Percentiles rank a stretch among this genome's conserved stretches.
Evolutionary conservation across 306 rosid genomes (phyloP).

Genomic region (Cicer chorassanicum): DNA sequence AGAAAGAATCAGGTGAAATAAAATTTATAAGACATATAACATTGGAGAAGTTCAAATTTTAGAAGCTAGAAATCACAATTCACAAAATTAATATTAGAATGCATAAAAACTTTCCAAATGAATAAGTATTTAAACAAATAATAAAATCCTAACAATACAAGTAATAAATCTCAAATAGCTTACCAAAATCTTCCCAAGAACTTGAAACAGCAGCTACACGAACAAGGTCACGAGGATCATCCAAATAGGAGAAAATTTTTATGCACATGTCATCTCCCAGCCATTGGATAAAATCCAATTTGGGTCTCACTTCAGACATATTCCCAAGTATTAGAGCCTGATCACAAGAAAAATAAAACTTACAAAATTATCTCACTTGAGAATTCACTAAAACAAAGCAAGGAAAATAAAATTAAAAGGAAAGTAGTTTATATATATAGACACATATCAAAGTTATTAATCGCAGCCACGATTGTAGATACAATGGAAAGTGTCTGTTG

Average conservation of each 20-base stretch:
- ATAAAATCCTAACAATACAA: conserved; percentile 15
- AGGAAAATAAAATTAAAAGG: background rate
- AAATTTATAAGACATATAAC: conserved; percentile 15
- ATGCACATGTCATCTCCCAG: conserved; percentile 60
- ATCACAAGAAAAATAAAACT: background rate
- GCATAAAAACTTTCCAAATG: background rate
- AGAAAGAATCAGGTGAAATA: background rate
- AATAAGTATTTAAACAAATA: background rate
- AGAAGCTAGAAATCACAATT: conserved; percentile 22
- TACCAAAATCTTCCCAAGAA: conserved; percentile 65
- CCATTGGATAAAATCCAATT: conserved; percentile 52
- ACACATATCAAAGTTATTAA: too few species aligned
- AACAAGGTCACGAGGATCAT: conserved; percentile 69
- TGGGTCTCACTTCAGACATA: conserved; percentile 50
- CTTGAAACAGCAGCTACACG: conserved; percentile 57
- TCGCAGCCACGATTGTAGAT: background rate
- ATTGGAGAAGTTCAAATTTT: conserved; percentile 10
- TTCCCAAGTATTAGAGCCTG: conserved; percentile 40
- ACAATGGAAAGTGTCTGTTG: background rate
- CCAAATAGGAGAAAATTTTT: conserved; percentile 59
- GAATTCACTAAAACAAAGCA: background rate
- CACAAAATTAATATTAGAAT: background rate
- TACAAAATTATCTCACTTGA: too few species aligned
- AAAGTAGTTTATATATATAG: too few species aligned
- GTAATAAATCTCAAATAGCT: conserved; percentile 35